phyloP scores from a whole-genome alignment of 2,329 filamentous ascomycete species.

The Aureobasidium sp. region DNA sequence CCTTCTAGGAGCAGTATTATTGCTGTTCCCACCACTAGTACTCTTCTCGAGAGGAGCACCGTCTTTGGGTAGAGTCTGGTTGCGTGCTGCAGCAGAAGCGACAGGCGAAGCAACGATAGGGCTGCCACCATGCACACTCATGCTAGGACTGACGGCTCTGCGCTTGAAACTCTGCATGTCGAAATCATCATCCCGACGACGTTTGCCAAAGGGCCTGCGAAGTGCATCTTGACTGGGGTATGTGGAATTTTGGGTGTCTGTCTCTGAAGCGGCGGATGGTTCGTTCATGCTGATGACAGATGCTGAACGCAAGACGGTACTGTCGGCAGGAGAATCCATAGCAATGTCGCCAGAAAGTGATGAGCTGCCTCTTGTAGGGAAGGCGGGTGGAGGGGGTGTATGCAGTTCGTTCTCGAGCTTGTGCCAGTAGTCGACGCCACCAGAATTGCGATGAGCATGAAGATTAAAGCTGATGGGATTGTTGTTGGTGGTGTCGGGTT shows the following conservation, averaged over 20 bases:
- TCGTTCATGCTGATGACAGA: constrained; percentile 10
- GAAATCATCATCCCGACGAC: constrained; percentile 84
- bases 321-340: constrained; percentile 55
- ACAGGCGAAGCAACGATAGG: constrained; percentile 74
- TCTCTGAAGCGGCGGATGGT: not conserved
- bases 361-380: constrained; percentile 31
- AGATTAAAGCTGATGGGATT: constrained; percentile 62
- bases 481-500: constrained; percentile 47
- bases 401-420: constrained; percentile 60
- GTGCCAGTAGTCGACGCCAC: constrained; percentile 69
- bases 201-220: constrained; percentile 44
- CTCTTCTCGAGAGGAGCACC: constrained; percentile 26
- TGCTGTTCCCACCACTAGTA: constrained; percentile 12
- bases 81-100: constrained; percentile 24
- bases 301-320: not conserved
- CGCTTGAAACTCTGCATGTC: constrained; percentile 84
- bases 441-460: constrained; percentile 62
- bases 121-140: constrained; percentile 76
- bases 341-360: constrained; percentile 53
- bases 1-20: constrained; percentile 25
- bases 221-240: constrained; percentile 25
- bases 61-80: constrained; percentile 43
- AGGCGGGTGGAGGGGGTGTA: constrained; percentile 55
- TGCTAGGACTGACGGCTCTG: constrained; percentile 79
- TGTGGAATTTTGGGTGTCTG: not conserved